These are phyloP conservation scores for Wickerhamomyces rabaulensis DNA, from an alignment of 805 yeast species.

Conservation along the genomic window DNA sequence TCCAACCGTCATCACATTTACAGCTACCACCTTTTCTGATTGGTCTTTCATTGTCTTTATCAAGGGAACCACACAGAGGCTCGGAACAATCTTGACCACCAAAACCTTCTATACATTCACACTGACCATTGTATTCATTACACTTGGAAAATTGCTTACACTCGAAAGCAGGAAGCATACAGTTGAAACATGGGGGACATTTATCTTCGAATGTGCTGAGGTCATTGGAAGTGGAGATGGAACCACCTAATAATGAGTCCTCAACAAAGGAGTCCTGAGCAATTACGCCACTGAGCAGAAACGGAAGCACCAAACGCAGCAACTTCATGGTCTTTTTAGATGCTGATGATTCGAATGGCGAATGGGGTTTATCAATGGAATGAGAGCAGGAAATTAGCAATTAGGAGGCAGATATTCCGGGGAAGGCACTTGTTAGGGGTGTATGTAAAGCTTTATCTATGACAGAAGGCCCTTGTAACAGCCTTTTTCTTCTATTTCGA, in stretches of 20 bases:
- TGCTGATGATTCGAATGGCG: not conserved
- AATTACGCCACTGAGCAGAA: not conserved
- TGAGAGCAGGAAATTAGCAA: not conserved
- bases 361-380: not conserved
- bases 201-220: slow-evolving; percentile 23
- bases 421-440: no score
- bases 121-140: slow-evolving; percentile 80
- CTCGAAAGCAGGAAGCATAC: slow-evolving; percentile 84
- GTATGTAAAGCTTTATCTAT: no score
- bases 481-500: no score
- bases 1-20: slow-evolving; percentile 82
- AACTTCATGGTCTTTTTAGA: not conserved
- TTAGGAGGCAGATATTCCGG: not conserved
- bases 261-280: slow-evolving; percentile 2
- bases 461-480: no score
- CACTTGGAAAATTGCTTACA: slow-evolving; percentile 91
- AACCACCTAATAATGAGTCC: not conserved
- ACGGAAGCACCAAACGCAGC: not conserved
- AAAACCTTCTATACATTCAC: slow-evolving; percentile 89
- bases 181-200: slow-evolving; percentile 93
- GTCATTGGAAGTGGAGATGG: not conserved
- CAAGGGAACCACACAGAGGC: slow-evolving; percentile 81
- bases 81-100: slow-evolving; percentile 90
- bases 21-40: slow-evolving; percentile 49
- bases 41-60: slow-evolving; percentile 63